These are phyloP conservation scores for Catunica adiposa DNA, from an alignment of 2,329 filamentous ascomycete species.

Conservation along the genomic window DNA sequence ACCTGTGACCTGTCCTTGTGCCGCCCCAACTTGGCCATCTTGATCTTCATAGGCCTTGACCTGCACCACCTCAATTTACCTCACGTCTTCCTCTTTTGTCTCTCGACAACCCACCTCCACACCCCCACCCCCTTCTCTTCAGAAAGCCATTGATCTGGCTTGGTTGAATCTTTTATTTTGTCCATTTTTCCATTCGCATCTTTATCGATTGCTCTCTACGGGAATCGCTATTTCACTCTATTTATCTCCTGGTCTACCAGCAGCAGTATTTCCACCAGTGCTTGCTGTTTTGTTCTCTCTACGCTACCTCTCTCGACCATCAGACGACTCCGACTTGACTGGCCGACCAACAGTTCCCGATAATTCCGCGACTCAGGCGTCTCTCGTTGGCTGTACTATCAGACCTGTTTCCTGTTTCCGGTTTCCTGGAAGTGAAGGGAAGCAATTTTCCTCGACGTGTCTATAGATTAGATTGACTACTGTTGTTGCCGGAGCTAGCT, in stretches of 20 bases:
- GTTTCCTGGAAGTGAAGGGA: too few relatives aligned
- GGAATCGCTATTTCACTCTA: too few relatives aligned
- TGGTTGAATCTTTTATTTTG: neutral
- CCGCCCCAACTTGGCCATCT: slow-evolving; percentile 6
- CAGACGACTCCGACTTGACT: too few relatives aligned
- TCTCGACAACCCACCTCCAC: neutral
- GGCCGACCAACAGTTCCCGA: too few relatives aligned
- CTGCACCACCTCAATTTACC: slow-evolving; percentile 10
- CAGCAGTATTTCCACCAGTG: neutral
- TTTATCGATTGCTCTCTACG: neutral
- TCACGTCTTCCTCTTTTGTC: neutral
- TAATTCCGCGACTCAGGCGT: slow-evolving; percentile 7
- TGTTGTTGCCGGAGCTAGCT: slow-evolving; percentile 10
- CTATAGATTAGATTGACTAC: too few relatives aligned
- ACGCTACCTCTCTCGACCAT: neutral
- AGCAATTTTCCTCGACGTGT: neutral
- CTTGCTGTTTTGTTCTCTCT: neutral
- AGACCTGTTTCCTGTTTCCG: slow-evolving; percentile 11
- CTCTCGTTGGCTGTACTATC: slow-evolving; percentile 11
- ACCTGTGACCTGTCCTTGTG: neutral
- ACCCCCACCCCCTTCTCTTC: neutral
- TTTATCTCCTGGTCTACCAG: too few relatives aligned
- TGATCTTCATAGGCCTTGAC: neutral
- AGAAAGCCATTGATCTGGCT: slow-evolving; percentile 13
- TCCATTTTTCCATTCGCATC: neutral